Base-by-base conservation (phyloP, 805 yeast genomes). In the Torulaspora franciscae region DNA sequence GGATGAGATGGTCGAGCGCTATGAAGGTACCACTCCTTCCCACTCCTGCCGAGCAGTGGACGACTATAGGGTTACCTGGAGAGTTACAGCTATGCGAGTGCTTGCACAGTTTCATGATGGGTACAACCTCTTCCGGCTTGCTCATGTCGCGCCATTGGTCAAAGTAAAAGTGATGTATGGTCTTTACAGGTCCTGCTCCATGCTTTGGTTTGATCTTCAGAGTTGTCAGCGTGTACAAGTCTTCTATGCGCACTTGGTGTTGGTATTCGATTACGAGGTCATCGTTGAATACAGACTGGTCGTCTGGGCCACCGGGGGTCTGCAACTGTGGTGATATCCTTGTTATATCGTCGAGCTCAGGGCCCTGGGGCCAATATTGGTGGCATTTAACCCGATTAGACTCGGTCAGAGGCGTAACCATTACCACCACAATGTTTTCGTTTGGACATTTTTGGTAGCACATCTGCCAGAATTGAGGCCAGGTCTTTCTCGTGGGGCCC, bases 11-110 rank as follows among this genome's bases (percentile, higher is more conserved):
- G 32, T 64, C 68, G 22, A 65, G 37, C 8, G 90, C 79, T 47
- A 87, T 78, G 58, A 82, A 85, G 1, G 96, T 88, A 2, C 99
- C 99, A 0, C 98, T 87, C 51, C 99, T 71, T 2, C 99, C 99
- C 48, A 95, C 91, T 1, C 99, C 99, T 0, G 99, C 99, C 4
- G 96, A 88, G 58, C 99, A 93, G 61, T 93, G 99, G 15, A 85
- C 85, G 35, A 89, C 68, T 1, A 81, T 71, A 15, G 93, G 91
- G 37, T 59, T 64, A 2, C 52, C 57, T 1, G 43, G 32, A 6
- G 55, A 48, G 37, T 64, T 64, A 22, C 68, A 46, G 1, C 50
- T 47, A 32, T 64, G 63, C 0, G 64, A 61, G 14, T 65, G 59
- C 3, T 50, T 48, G 28, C 65, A 58, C 25, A 71, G 44, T 8